Percentiles rank a stretch among this genome's conserved stretches.
These are phyloP conservation scores for Polyrhizophydium stewartii DNA, from an alignment of 371 early-diverging fungal species.

Conservation along the genomic window DNA sequence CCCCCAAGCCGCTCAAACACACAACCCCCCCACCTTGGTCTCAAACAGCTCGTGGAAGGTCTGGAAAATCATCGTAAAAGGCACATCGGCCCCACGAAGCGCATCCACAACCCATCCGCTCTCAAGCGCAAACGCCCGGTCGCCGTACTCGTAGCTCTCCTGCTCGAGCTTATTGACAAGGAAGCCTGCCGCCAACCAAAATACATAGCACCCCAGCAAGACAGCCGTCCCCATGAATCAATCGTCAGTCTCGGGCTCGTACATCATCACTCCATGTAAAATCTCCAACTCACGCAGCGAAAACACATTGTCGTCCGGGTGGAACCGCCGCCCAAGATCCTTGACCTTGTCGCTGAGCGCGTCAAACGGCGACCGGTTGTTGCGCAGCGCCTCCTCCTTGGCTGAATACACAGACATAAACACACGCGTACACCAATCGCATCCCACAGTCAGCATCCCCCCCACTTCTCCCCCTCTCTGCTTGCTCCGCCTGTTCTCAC, in stretches of 20 bases:
- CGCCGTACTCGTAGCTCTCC: constrained; percentile 6
- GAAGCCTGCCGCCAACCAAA: constrained; percentile 7
- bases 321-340: constrained; percentile 42
- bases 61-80: constrained; percentile 26
- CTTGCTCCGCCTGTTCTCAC: too few relatives aligned
- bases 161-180: constrained; percentile 27
- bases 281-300: constrained; percentile 24
- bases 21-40: constrained; percentile 21
- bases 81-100: constrained; percentile 16
- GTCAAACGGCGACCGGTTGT: background rate
- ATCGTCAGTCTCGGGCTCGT: too few relatives aligned
- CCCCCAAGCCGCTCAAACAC: too few relatives aligned
- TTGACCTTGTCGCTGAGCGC: constrained; percentile 15
- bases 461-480: too few relatives aligned
- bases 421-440: too few relatives aligned
- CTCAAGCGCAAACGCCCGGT: background rate
- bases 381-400: background rate
- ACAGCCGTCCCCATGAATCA: too few relatives aligned
- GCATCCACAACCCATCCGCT: constrained; percentile 22
- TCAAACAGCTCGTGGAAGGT: constrained; percentile 35
- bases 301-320: constrained; percentile 48
- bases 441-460: too few relatives aligned
- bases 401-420: too few relatives aligned
- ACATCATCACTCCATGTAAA: too few relatives aligned
- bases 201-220: background rate